phyloP scores from a whole-genome alignment of 805 yeast species.

The Monosporozyma unispora region DNA sequence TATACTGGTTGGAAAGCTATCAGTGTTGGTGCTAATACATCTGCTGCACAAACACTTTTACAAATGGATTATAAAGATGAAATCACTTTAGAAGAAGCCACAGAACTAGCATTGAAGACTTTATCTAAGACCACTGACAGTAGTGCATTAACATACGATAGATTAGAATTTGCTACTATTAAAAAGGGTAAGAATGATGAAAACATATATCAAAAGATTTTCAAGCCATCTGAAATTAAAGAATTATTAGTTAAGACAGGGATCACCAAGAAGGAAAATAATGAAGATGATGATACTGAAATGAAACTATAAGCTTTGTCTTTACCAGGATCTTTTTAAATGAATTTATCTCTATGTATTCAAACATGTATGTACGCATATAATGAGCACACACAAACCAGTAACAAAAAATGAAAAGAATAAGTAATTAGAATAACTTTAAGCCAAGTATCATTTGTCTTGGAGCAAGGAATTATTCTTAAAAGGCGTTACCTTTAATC shows the following conservation, averaged over 20 bases:
- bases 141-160: conserved; percentile 75
- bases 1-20: conserved; percentile 99
- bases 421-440: too few relatives aligned
- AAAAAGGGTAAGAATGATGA: conserved; percentile 38
- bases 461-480: too few relatives aligned
- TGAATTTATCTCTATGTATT: conserved; percentile 3
- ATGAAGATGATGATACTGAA: conserved; percentile 23
- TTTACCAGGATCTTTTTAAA: not conserved
- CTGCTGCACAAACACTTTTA: conserved; percentile 90
- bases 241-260: conserved; percentile 63
- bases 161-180: conserved; percentile 86
- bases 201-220: conserved; percentile 60
- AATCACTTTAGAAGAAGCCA: conserved; percentile 61
- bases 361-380: not conserved
- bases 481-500: too few relatives aligned
- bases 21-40: conserved; percentile 89
- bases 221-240: conserved; percentile 74
- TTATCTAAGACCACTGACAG: conserved; percentile 90
- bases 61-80: conserved; percentile 93
- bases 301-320: conserved; percentile 11
- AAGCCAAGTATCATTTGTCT: too few relatives aligned
- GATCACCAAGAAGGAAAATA: conserved; percentile 46
- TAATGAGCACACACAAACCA: not conserved
- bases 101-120: conserved; percentile 82
- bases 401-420: not conserved